Evolutionary conservation across 345 rosid species (phyloP), one percentile per base, ranked within the genome.

Genomic region (Linum trigynum): DNA sequence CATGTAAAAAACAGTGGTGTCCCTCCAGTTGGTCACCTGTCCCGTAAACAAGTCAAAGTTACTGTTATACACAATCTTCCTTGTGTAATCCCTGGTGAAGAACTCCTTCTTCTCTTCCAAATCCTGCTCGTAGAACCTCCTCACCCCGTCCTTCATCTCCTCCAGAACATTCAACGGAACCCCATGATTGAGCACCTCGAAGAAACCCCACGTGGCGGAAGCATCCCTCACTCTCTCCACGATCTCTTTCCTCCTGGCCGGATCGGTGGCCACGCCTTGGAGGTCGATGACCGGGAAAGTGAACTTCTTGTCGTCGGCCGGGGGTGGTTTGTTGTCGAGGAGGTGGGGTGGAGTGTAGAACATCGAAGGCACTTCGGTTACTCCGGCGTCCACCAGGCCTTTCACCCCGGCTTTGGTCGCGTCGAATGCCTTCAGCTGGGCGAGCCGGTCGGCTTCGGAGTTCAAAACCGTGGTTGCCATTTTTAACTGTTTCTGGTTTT

Each of bases 151-250:
- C 5, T 17, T 35, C 74, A 70, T 59, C 51, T 70, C 64, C 3
- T 70, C 60, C 58, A 70, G 59, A 14, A 70, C 42, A 32, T 39
- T 38, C n/a, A 7, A 8, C 5, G 60, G 60, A 5, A 70, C 65
- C 36, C 74, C 74, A 38, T 70, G 69, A 59, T 70, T 70, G 36
- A 70, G 40, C 35, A 65, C 65, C 14, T 38, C 64, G 35, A 70
- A 70, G 59, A 70, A 70, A 17, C 74, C 74, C 69, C 74, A 59
- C 37, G 55, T 59, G 64, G 38, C 74, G 43, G 64, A 70, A 2
- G 74, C 74, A 6, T 48, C n/a, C n/a, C 69, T 23, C 38, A 70
- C 16, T 60, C 35, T 64, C 36, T 64, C 74, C 0, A 70, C 69
- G 15, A 70, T 50, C 65, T 60, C 69, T 15, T 48, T 51, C 3